Evolutionary conservation across 2,329 filamentous ascomycete genomes (phyloP).

Genomic region (Claviceps humidiphila): DNA sequence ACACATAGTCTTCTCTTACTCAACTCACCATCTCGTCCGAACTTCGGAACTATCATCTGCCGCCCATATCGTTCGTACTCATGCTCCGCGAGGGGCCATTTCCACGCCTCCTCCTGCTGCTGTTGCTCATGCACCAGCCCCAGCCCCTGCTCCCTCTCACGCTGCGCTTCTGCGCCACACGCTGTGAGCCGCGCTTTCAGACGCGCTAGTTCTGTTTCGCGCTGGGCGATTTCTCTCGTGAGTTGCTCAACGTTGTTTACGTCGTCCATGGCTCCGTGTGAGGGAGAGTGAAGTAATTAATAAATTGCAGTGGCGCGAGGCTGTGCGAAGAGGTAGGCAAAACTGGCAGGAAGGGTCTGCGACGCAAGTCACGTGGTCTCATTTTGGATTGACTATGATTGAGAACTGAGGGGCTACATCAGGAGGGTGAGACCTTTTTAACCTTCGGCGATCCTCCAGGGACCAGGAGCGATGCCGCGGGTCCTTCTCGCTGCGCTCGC

Average conservation of each 20-base stretch:
- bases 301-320: no score
- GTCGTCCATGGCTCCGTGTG: background rate
- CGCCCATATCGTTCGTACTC: slow-evolving; percentile 83
- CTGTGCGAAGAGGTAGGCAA: no score
- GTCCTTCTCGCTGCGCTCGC: no score
- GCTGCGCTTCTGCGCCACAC: slow-evolving; percentile 6
- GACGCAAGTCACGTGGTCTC: no score
- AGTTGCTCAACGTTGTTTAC: slow-evolving; percentile 31
- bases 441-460: no score
- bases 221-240: slow-evolving; percentile 31
- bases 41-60: slow-evolving; percentile 75
- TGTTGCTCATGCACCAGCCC: no score
- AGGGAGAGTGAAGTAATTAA: no score
- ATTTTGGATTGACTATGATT: no score
- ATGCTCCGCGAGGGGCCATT: slow-evolving; percentile 55
- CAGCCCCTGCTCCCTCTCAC: slow-evolving; percentile 2
- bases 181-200: slow-evolving; percentile 32
- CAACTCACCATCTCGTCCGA: slow-evolving; percentile 59
- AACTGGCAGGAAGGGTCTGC: no score
- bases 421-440: no score
- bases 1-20: background rate
- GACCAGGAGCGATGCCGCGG: no score
- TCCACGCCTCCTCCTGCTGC: slow-evolving; percentile 19
- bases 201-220: slow-evolving; percentile 33
- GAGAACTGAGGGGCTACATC: no score